A percentile compares a stretch with the other conserved stretches of the same genome.
Conservation (phyloP, 495 filamentous ascomycete genomes). For the Hypoxylon fuscum region DNA sequence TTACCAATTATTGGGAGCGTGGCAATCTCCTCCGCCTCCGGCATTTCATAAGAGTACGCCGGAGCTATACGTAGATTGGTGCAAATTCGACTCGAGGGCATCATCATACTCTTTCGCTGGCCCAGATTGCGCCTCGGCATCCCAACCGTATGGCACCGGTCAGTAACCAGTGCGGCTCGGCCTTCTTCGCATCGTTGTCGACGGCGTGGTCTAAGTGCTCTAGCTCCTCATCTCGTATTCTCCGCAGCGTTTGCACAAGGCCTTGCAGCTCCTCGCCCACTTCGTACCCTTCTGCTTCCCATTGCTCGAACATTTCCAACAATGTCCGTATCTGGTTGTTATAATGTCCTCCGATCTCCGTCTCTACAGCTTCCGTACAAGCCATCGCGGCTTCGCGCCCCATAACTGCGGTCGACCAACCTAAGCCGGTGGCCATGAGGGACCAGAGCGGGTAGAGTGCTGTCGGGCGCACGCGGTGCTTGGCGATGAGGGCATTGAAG, state of each 20-base stretch:
- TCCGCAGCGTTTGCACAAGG: constrained; percentile 75
- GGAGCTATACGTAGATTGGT: neutral
- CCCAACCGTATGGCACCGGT: constrained; percentile 89
- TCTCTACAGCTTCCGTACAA: constrained; percentile 98
- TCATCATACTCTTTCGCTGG: constrained; percentile 80
- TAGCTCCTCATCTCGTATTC: constrained; percentile 94
- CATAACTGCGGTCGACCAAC: constrained; percentile 89
- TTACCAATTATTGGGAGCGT: no score
- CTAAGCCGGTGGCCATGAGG: constrained; percentile 81
- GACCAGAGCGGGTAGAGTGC: constrained; percentile 94
- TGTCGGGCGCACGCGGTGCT: constrained; percentile 91
- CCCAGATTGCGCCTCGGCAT: constrained; percentile 91
- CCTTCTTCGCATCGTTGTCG: constrained; percentile 87
- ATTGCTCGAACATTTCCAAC: constrained; percentile 78
- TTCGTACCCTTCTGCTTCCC: constrained; percentile 72
- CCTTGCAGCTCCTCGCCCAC: constrained; percentile 80
- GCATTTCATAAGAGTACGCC: no score
- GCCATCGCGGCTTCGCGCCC: constrained; percentile 97
- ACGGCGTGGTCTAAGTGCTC: constrained; percentile 97
- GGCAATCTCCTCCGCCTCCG: no score
- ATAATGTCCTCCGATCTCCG: constrained; percentile 96
- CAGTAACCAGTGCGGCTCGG: constrained; percentile 85
- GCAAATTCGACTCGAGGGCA: no score
- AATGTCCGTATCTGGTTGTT: constrained; percentile 87
- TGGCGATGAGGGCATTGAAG: constrained; percentile 85